Conservation (phyloP, 495 filamentous ascomycete genomes). For the Amniculicola lignicola region DNA sequence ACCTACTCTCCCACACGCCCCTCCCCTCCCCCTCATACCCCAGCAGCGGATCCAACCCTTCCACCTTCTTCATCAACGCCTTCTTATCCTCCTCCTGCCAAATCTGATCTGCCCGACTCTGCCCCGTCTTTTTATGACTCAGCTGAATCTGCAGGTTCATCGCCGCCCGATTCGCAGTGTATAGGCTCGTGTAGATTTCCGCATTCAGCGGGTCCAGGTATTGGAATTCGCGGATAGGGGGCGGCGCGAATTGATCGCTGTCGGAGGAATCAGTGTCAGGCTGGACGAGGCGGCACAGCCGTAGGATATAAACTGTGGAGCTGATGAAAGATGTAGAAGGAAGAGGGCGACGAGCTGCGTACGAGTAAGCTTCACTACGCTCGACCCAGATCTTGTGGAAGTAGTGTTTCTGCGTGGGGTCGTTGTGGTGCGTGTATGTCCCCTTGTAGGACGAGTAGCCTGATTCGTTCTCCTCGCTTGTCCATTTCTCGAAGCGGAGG, state of each 20-base stretch:
- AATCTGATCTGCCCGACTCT: background rate
- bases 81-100: slow-evolving; percentile 2
- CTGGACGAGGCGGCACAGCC: background rate
- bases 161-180: slow-evolving; percentile 11
- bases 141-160: slow-evolving; percentile 5
- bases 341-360: background rate
- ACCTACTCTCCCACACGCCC: slow-evolving; percentile 10
- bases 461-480: background rate
- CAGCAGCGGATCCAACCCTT: background rate
- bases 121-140: background rate
- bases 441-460: background rate
- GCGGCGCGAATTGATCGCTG: background rate
- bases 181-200: background rate
- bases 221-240: background rate
- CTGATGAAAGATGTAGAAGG: background rate
- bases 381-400: slow-evolving; percentile 11
- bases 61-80: slow-evolving; percentile 2
- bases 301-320: slow-evolving; percentile 3
- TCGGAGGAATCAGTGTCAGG: background rate
- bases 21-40: background rate
- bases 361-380: background rate
- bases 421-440: background rate
- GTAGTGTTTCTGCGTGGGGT: background rate
- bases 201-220: background rate
- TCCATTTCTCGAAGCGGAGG: background rate